phyloP scores from a whole-genome alignment of 768 basidiomycete species.

The Tricholoma terreum region DNA sequence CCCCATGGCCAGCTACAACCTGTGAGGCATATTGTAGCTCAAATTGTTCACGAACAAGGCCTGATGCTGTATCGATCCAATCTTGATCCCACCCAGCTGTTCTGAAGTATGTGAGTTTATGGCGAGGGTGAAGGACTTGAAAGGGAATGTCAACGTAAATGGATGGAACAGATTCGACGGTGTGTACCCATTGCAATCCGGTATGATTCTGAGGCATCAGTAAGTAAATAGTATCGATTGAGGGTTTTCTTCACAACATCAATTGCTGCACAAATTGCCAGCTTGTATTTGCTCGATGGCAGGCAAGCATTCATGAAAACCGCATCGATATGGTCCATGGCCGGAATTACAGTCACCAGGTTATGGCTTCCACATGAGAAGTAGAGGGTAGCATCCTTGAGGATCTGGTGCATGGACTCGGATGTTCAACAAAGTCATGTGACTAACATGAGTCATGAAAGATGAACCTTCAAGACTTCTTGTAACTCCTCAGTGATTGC shows the following conservation, averaged over 20 bases:
- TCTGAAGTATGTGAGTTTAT: background rate
- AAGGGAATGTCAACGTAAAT: too few relatives aligned
- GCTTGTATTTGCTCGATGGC: background rate
- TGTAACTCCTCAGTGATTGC: too few relatives aligned
- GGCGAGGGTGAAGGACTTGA: background rate
- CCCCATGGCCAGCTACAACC: too few relatives aligned
- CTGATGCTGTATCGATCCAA: background rate
- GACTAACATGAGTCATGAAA: too few relatives aligned
- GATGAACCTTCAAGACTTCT: too few relatives aligned
- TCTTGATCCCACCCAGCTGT: background rate
- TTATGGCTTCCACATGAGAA: slow-evolving; percentile 21
- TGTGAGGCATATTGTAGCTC: background rate
- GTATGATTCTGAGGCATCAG: slow-evolving; percentile 29
- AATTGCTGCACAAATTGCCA: slow-evolving; percentile 22
- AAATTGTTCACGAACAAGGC: slow-evolving; percentile 14
- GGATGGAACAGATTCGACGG: too few relatives aligned
- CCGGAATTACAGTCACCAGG: slow-evolving; percentile 35
- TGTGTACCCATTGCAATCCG: slow-evolving; percentile 34
- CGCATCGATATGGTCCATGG: slow-evolving; percentile 21
- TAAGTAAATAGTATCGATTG: slow-evolving; percentile 30
- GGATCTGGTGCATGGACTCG: slow-evolving; percentile 25
- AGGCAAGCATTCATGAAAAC: background rate
- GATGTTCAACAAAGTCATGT: too few relatives aligned
- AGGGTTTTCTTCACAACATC: slow-evolving; percentile 23
- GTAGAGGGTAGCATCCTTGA: slow-evolving; percentile 32